phyloP scores from a whole-genome alignment of 805 yeast genomes.

The Hanseniaspora clermontiae region DNA sequence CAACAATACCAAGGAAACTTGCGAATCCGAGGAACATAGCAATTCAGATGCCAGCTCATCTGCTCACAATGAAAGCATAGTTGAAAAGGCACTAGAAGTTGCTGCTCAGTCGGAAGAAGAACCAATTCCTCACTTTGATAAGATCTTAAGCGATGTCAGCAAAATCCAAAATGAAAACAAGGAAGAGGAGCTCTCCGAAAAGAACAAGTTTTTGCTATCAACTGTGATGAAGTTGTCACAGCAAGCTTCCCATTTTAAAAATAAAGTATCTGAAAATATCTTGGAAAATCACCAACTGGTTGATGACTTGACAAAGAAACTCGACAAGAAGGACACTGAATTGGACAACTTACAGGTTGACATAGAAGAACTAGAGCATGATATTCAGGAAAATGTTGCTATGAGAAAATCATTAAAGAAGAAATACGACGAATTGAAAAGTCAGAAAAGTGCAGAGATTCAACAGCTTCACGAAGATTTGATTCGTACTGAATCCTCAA shows the following conservation, averaged over 20 bases:
- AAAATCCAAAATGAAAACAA: not conserved
- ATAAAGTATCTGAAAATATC: not conserved
- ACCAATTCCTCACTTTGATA: slow-evolving; percentile 6
- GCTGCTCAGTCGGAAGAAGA: not conserved
- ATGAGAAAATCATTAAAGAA: slow-evolving; percentile 12
- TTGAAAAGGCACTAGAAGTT: not conserved
- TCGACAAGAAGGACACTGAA: slow-evolving; percentile 19
- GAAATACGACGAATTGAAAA: slow-evolving; percentile 15
- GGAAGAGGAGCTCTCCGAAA: not conserved
- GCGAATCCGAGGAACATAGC: not conserved
- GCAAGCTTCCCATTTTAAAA: slow-evolving; percentile 7
- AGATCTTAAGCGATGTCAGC: slow-evolving; percentile 1
- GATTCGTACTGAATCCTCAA: not conserved
- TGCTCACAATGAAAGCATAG: not conserved
- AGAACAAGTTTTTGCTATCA: not conserved
- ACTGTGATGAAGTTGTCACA: not conserved
- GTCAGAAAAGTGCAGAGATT: not conserved
- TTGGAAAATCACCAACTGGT: slow-evolving; percentile 14
- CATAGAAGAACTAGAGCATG: slow-evolving; percentile 17
- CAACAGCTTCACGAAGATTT: not conserved
- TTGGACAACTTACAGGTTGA: slow-evolving; percentile 18
- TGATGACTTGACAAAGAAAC: slow-evolving; percentile 18
- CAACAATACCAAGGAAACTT: not conserved
- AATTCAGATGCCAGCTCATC: too few relatives aligned
- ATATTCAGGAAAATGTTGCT: slow-evolving; percentile 11